Conservation (phyloP, 2,329 filamentous ascomycete species). For the Ophiostoma himal-ulmi region DNA sequence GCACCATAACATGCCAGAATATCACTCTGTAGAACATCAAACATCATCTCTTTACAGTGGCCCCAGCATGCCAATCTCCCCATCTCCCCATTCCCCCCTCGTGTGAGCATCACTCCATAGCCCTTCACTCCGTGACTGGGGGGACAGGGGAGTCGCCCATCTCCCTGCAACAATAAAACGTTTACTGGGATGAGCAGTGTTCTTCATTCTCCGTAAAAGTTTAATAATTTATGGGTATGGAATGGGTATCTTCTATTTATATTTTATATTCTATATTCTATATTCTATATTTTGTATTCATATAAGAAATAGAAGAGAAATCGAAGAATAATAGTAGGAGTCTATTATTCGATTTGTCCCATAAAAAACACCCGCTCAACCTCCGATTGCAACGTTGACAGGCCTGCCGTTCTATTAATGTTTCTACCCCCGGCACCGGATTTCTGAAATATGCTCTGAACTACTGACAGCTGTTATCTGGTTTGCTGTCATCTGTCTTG, state of each 20-base stretch:
- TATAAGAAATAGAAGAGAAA: not conserved
- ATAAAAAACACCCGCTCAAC: not conserved
- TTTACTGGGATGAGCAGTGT: conserved; percentile 9
- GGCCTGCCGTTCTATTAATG: conserved; percentile 1
- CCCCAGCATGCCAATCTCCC: not conserved
- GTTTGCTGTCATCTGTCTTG: not conserved
- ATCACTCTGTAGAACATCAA: not conserved
- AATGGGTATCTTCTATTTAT: not conserved
- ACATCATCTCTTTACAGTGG: conserved; percentile 3
- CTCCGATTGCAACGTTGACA: not conserved
- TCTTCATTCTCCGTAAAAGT: not conserved
- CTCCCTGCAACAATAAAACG: conserved; percentile 12
- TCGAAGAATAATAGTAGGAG: no score
- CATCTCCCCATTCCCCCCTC: not conserved
- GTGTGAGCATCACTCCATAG: not conserved
- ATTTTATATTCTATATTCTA: not conserved
- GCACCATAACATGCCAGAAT: not conserved
- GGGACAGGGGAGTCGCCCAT: not conserved
- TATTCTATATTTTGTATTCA: not conserved
- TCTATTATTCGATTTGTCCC: not conserved
- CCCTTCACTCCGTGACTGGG: not conserved
- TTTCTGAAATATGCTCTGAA: not conserved
- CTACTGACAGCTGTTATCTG: not conserved
- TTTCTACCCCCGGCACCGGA: conserved; percentile 3
- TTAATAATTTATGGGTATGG: not conserved